phyloP scores from a whole-genome alignment of 164 flowering plant species.

The Echeveria elegans region DNA sequence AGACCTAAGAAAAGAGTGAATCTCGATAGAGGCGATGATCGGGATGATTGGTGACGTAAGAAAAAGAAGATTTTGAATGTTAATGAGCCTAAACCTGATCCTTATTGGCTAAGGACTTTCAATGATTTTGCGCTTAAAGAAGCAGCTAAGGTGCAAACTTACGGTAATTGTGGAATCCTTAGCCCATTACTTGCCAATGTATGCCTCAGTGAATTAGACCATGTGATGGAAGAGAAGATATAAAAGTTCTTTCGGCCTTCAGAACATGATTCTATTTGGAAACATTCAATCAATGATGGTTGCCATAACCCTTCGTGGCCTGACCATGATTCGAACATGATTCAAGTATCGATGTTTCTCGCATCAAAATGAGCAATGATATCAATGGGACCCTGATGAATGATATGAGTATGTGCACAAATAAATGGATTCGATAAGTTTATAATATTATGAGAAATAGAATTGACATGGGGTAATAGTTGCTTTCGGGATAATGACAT shows the following conservation, averaged over 20 bases:
- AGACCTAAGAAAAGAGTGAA: slow-evolving; percentile 5
- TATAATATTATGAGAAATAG: no score
- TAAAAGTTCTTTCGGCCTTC: slow-evolving; percentile 59
- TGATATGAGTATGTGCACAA: no score
- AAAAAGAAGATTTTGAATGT: slow-evolving; percentile 41
- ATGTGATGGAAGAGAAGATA: slow-evolving; percentile 71
- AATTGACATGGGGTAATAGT: no score
- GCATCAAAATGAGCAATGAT: no score
- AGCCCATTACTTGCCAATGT: slow-evolving; percentile 60
- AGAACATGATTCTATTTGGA: slow-evolving; percentile 80
- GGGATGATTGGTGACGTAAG: slow-evolving; percentile 22
- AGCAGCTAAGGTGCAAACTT: slow-evolving; percentile 82
- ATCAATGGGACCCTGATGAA: no score
- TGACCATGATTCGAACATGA: no score
- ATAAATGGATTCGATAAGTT: no score
- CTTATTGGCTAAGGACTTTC: slow-evolving; percentile 90
- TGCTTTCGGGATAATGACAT: no score
- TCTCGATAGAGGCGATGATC: slow-evolving; percentile 9
- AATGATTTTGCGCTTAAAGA: slow-evolving; percentile 77
- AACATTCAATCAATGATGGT: slow-evolving; percentile 50
- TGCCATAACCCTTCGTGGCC: slow-evolving; percentile 74
- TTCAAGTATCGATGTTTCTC: no score
- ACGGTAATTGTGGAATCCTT: slow-evolving; percentile 56
- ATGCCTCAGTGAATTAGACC: slow-evolving; percentile 64
- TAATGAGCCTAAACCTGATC: slow-evolving; percentile 94